Percentiles rank a stretch among this genome's conserved stretches.
Evolutionary conservation across 2,329 filamentous ascomycete genomes (phyloP).

Genomic region (Ustilaginoidea virens): DNA sequence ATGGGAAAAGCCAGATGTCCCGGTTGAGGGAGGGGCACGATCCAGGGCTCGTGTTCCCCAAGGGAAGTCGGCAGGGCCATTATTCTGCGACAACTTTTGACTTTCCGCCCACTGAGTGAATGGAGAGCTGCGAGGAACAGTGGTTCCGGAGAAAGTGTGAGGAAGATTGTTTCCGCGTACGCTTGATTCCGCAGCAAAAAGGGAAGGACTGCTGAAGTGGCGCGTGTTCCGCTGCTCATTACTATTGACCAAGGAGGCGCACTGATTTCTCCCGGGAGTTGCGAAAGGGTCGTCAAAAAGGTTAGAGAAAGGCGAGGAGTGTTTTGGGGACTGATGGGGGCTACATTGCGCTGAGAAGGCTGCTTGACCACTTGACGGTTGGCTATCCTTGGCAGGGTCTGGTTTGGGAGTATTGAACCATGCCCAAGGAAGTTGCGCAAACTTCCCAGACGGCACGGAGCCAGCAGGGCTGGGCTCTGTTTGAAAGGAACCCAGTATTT

Average conservation of each 20-base stretch:
- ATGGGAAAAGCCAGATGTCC: conserved; percentile 26
- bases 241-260: conserved; percentile 2
- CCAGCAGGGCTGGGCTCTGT: conserved; percentile 15
- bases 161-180: conserved; percentile 18
- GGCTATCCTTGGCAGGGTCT: too few relatives aligned
- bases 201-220: conserved; percentile 2
- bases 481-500: conserved; percentile 28
- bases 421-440: conserved; percentile 31
- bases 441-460: conserved; percentile 15
- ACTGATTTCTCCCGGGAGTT: conserved; percentile 10
- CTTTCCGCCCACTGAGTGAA: conserved; percentile 17
- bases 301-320: conserved; percentile 5
- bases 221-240: conserved; percentile 2
- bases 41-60: conserved; percentile 8
- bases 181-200: conserved; percentile 11
- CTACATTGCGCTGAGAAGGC: conserved; percentile 13
- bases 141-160: conserved; percentile 16
- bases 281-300: conserved; percentile 17
- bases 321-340: conserved; percentile 10
- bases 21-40: conserved; percentile 12
- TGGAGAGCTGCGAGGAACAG: conserved; percentile 14
- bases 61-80: conserved; percentile 8
- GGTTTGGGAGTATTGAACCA: conserved; percentile 33
- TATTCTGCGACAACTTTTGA: conserved; percentile 7
- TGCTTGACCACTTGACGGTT: conserved; percentile 8